These are phyloP conservation scores for Sideroxylon spinosum DNA, from an alignment of 179 eudicot species.

Conservation along the genomic window DNA sequence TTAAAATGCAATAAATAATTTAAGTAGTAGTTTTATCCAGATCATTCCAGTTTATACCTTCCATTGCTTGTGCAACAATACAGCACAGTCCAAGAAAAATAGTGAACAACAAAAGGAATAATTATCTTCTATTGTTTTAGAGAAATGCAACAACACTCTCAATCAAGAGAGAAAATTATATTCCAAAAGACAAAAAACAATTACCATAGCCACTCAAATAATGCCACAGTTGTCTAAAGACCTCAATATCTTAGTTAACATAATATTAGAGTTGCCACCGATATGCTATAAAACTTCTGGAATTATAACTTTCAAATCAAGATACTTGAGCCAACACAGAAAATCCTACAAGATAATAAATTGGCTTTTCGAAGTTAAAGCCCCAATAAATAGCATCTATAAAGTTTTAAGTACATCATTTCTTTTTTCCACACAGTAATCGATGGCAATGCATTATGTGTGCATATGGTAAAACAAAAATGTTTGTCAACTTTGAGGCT, in stretches of 20 bases:
- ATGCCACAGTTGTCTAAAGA: not conserved
- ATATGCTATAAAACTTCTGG: not conserved
- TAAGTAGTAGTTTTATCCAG: not conserved
- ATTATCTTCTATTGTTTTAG: not conserved
- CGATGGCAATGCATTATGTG: too few relatives aligned
- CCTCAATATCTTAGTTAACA: not conserved
- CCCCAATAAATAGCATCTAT: not conserved
- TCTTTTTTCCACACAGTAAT: too few relatives aligned
- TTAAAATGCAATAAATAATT: not conserved
- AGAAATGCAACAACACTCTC: not conserved
- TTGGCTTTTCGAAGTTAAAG: too few relatives aligned
- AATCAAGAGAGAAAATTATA: not conserved
- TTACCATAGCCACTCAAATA: slow-evolving; percentile 24
- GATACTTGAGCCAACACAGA: not conserved
- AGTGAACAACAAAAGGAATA: too few relatives aligned
- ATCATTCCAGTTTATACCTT: too few relatives aligned
- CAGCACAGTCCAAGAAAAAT: not conserved
- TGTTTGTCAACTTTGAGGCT: too few relatives aligned
- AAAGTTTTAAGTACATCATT: too few relatives aligned
- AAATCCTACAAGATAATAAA: slow-evolving; percentile 15
- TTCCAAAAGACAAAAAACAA: not conserved
- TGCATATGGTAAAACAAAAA: too few relatives aligned
- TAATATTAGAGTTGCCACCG: not conserved
- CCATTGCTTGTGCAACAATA: too few relatives aligned
- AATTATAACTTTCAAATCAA: too few relatives aligned